Evolutionary conservation across 2,329 filamentous ascomycete species (phyloP).

Genomic region (Colletotrichum siamense): DNA sequence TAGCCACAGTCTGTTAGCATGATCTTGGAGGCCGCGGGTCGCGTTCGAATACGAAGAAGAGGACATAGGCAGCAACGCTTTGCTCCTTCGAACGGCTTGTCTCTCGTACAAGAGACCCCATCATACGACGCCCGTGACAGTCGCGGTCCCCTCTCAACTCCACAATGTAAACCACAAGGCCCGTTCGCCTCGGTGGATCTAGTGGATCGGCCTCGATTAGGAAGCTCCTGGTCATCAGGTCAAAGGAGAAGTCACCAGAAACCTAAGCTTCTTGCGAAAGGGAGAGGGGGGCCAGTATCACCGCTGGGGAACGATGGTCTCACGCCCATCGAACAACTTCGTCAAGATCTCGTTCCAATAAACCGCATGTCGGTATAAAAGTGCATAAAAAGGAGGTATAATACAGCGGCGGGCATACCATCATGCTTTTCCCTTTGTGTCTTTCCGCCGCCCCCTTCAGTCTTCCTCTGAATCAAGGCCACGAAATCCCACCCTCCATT

Average conservation of each 20-base stretch:
- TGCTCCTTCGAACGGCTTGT: background rate
- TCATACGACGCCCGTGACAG: background rate
- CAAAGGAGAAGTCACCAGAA: background rate
- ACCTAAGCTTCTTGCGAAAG: rapidly evolving
- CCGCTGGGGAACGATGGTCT: background rate
- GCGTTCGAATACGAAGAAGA: background rate
- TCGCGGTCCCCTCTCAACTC: background rate
- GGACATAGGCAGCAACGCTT: background rate
- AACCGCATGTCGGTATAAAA: background rate
- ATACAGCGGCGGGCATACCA: conserved; percentile 20
- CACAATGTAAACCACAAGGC: background rate
- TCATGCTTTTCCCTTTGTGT: background rate
- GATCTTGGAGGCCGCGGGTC: background rate
- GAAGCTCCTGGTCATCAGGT: background rate
- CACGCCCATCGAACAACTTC: background rate
- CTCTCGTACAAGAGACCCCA: rapidly evolving
- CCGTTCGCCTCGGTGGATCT: background rate
- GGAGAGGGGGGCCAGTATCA: background rate
- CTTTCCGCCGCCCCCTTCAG: background rate
- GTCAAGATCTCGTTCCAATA: background rate
- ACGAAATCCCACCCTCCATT: conserved; percentile 15
- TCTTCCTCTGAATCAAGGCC: background rate
- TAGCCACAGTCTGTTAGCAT: background rate
- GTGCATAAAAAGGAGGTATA: conserved; percentile 16
- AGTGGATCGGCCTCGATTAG: background rate